A percentile compares a stretch with the other conserved stretches of the same genome.
These are phyloP conservation scores for Aspergillus floridensis DNA, from an alignment of 2,329 filamentous ascomycete genomes.

Conservation along the genomic window DNA sequence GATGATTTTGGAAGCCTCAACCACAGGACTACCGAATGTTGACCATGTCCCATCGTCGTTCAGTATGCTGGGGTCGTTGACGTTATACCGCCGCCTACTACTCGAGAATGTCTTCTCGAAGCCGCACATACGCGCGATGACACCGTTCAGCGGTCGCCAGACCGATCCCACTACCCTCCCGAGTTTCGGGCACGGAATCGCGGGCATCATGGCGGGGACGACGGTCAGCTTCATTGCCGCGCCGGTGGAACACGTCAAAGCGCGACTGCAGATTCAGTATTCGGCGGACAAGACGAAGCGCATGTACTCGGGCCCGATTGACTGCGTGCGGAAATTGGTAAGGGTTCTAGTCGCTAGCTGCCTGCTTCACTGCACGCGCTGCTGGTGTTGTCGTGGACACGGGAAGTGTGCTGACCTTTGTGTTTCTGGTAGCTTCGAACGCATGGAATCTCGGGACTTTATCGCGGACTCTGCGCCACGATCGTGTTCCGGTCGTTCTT, in stretches of 20 bases:
- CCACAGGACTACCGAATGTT: background rate
- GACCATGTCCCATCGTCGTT: background rate
- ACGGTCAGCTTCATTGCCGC: slow-evolving; percentile 93
- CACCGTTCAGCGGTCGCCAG: slow-evolving; percentile 36
- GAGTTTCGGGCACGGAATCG: slow-evolving; percentile 77
- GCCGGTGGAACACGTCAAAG: slow-evolving; percentile 93
- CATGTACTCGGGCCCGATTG: slow-evolving; percentile 81
- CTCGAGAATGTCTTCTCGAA: slow-evolving; percentile 73
- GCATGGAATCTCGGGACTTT: slow-evolving; percentile 78
- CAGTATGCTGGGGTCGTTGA: slow-evolving; percentile 85
- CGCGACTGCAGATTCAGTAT: slow-evolving; percentile 91
- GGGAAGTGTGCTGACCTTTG: background rate
- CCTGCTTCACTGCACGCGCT: too few relatives aligned
- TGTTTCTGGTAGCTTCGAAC: slow-evolving; percentile 36
- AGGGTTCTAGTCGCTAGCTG: slow-evolving; percentile 9
- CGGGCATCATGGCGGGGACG: slow-evolving; percentile 79
- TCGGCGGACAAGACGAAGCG: slow-evolving; percentile 72
- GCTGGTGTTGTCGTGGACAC: too few relatives aligned
- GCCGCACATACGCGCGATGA: slow-evolving; percentile 42
- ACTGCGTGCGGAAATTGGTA: slow-evolving; percentile 68
- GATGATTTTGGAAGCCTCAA: too few relatives aligned
- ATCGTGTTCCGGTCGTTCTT: slow-evolving; percentile 89
- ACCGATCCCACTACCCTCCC: slow-evolving; percentile 58
- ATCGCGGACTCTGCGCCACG: slow-evolving; percentile 80
- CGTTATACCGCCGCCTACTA: slow-evolving; percentile 80